These are phyloP conservation scores for Cardamine resedifolia DNA, from an alignment of 345 rosid species.

Conservation along the genomic window DNA sequence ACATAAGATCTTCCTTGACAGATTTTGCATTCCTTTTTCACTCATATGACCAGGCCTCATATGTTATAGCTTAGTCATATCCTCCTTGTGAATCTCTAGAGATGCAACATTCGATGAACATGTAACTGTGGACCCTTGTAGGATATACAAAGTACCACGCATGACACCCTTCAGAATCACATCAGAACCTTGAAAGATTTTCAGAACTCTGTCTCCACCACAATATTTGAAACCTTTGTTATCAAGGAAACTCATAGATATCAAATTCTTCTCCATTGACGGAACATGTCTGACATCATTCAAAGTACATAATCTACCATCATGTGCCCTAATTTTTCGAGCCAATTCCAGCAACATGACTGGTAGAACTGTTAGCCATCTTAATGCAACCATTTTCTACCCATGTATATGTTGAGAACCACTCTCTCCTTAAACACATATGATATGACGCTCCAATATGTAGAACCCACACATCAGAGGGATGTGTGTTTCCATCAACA, in stretches of 20 bases:
- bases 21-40: background rate
- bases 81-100: background rate
- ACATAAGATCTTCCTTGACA: too few relatives aligned
- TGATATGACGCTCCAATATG: background rate
- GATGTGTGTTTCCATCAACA: background rate
- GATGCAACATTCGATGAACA: background rate
- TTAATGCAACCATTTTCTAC: background rate
- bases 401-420: background rate
- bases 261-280: background rate
- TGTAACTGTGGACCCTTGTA: background rate
- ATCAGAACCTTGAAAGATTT: background rate
- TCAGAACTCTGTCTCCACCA: background rate
- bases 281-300: background rate
- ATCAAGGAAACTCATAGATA: background rate
- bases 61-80: background rate
- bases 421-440: constrained; percentile 6
- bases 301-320: background rate
- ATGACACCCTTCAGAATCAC: background rate
- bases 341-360: background rate
- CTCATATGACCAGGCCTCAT: background rate
- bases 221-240: background rate
- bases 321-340: background rate
- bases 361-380: background rate
- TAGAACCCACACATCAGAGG: background rate
- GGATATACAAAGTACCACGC: background rate